Evolutionary conservation across 1,284 basidiomycete species (phyloP), one percentile per base, ranked within the genome.

Genomic region (Microbotryum violaceum): DNA sequence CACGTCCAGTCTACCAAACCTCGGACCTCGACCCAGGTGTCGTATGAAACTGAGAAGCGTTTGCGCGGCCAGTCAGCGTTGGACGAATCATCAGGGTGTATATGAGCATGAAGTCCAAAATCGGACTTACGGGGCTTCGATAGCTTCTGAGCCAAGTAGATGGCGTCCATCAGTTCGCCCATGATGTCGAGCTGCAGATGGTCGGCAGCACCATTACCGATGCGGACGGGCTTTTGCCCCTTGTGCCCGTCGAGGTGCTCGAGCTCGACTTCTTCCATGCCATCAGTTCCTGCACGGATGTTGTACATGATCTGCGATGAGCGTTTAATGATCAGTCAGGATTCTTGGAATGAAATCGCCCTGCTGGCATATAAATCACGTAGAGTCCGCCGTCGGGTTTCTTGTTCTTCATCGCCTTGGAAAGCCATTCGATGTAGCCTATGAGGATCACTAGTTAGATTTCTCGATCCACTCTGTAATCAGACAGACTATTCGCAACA

Each of bases 131-230:
- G 70, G 4, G 79, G 79, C 81, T 85, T 77, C 46, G 73, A 73
- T 63, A 76, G 77, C 67, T 93, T 94, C 75, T 94, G 91, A 6
- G 89, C 86, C 23, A 96, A 83, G 73, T 96, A 96, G 65, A 96
- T 88, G 78, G 66, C 62, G 46, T 96, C 91, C 86, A 93, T 85
- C 21, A 89, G 74, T 64, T 91, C 90, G 48, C 90, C 91, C 68
- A 93, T 93, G 54, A 94, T 93, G 74, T 94, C 91, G 65, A 94
- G 77, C 71, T 94, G 91, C 4, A 92, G 74, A 74, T 94, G 91
- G 72, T 91, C 86, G 2, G 88, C 89, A 7, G 68, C 66, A 9
- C 68, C 66, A 54, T 72, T 72, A 4, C 70, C 71, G 49, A 72
- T 68, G 14, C 70, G 62, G 10, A 72, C 79, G 2, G 79, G 79